Percentiles rank a stretch among this genome's conserved stretches.
Conservation (phyloP, 305 asterid species). For the Withania somnifera region DNA sequence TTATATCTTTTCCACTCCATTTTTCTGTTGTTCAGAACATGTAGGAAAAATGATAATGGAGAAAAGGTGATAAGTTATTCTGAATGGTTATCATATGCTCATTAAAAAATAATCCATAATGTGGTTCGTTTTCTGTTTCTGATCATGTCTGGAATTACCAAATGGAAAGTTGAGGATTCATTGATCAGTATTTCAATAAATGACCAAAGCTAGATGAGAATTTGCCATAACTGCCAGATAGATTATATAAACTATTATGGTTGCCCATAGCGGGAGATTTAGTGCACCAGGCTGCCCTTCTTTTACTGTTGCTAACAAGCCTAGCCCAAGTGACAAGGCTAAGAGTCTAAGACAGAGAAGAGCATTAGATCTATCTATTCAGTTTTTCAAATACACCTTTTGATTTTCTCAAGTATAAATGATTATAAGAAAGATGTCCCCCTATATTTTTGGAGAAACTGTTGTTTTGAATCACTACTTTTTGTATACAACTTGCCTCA, state of each 20-base stretch:
- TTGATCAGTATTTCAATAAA: background rate
- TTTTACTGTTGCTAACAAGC: background rate
- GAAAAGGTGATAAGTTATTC: background rate
- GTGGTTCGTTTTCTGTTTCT: background rate
- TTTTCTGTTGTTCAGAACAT: background rate
- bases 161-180: background rate
- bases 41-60: background rate
- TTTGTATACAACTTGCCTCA: background rate
- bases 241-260: background rate
- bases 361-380: background rate
- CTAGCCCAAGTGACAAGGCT: background rate
- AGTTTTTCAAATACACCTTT: background rate
- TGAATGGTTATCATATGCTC: background rate
- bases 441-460: background rate
- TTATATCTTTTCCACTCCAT: background rate
- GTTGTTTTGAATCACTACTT: background rate
- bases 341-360: background rate
- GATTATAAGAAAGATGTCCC: background rate
- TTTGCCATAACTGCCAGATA: background rate
- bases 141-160: background rate
- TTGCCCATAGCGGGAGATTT: no score
- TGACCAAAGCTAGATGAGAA: background rate
- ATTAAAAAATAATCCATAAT: background rate
- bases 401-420: background rate
- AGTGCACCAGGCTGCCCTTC: no score